Percentiles rank a stretch among this genome's conserved stretches.
Evolutionary conservation across 2,329 filamentous ascomycete genomes (phyloP).

Genomic region (Botrytis medusae): DNA sequence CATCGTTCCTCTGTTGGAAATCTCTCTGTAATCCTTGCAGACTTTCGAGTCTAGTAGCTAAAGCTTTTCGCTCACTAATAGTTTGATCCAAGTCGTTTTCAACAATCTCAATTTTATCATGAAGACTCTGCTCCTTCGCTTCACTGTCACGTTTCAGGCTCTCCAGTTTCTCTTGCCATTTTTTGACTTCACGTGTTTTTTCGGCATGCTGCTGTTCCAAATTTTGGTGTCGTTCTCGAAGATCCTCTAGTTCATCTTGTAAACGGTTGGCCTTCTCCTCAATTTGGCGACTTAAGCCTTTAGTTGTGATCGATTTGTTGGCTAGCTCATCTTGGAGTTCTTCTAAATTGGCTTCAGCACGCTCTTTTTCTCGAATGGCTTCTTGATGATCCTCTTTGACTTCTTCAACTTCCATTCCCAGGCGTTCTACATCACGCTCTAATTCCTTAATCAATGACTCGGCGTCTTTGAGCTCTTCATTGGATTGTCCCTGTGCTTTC

Average conservation of each 20-base stretch:
- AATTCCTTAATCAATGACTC: slow-evolving; percentile 55
- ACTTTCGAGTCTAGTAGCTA: slow-evolving; percentile 24
- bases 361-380: slow-evolving; percentile 54
- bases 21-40: slow-evolving; percentile 57
- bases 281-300: slow-evolving; percentile 71
- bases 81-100: slow-evolving; percentile 44
- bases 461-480: slow-evolving; percentile 44
- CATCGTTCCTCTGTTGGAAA: slow-evolving; percentile 57
- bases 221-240: slow-evolving; percentile 47
- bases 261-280: slow-evolving; percentile 68
- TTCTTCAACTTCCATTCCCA: slow-evolving; percentile 56
- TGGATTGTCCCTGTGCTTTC: slow-evolving; percentile 48
- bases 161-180: slow-evolving; percentile 46
- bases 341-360: slow-evolving; percentile 59
- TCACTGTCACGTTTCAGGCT: slow-evolving; percentile 36
- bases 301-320: slow-evolving; percentile 75
- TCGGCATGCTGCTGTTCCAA: slow-evolving; percentile 47
- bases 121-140: slow-evolving; percentile 36
- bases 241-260: slow-evolving; percentile 61
- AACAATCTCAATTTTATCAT: slow-evolving; percentile 46
- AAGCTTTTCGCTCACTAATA: slow-evolving; percentile 27
- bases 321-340: slow-evolving; percentile 75
- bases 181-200: slow-evolving; percentile 44
- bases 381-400: slow-evolving; percentile 55
- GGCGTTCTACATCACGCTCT: slow-evolving; percentile 53